Evolutionary conservation across 1,284 basidiomycete species (phyloP).

Genomic region (Heterobasidion irregulare): DNA sequence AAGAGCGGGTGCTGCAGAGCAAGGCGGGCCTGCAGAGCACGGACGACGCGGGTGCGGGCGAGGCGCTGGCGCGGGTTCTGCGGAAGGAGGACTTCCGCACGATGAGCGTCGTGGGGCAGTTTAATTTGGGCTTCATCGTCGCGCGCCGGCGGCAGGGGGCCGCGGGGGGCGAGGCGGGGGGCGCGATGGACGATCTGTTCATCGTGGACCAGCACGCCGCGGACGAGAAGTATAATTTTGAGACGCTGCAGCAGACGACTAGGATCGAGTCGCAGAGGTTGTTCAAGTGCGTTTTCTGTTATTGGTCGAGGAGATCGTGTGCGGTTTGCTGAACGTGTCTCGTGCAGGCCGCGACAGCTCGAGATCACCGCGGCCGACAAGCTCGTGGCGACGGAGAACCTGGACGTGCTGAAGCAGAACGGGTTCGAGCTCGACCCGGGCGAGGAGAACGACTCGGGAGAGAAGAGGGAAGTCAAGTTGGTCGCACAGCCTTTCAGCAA

Average conservation of each 20-base stretch:
- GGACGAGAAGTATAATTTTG: constrained; percentile 99
- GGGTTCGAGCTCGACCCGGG: constrained; percentile 71
- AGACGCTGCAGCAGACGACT: constrained; percentile 84
- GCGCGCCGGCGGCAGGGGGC: constrained; percentile 46
- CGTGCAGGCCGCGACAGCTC: constrained; percentile 61
- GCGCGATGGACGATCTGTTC: constrained; percentile 75
- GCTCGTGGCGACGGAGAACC: constrained; percentile 80
- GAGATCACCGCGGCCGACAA: constrained; percentile 90
- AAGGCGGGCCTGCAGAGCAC: constrained; percentile 52
- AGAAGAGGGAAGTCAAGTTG: constrained; percentile 50
- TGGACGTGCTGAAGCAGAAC: constrained; percentile 75
- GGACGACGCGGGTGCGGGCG: constrained; percentile 53
- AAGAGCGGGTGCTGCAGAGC: background rate
- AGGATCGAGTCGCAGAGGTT: constrained; percentile 83
- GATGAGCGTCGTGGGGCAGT: constrained; percentile 92
- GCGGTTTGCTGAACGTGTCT: background rate
- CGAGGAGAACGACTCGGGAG: constrained; percentile 4
- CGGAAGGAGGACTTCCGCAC: constrained; percentile 78
- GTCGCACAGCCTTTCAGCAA: constrained; percentile 89
- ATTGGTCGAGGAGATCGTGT: background rate
- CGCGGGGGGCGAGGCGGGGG: constrained; percentile 9
- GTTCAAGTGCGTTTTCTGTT: constrained; percentile 48
- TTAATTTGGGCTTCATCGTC: constrained; percentile 95
- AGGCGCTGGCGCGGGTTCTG: constrained; percentile 79
- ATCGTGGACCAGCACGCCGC: constrained; percentile 88